Conservation (phyloP, 2,329 filamentous ascomycete species). For the Penicillium psychrosexuale region DNA sequence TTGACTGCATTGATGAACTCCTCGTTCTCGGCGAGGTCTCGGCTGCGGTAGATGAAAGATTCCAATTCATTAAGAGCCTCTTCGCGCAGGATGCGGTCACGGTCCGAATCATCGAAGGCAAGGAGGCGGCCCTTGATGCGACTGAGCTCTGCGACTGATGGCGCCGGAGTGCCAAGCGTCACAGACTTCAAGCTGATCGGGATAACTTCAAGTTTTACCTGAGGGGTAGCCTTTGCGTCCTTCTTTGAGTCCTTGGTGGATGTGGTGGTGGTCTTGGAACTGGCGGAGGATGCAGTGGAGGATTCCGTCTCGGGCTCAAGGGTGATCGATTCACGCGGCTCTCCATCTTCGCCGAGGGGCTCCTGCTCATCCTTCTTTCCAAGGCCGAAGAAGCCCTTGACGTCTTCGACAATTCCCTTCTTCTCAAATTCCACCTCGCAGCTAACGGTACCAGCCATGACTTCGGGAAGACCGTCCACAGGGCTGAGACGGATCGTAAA, state of each 20-base stretch:
- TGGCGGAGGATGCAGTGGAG: conserved; percentile 42
- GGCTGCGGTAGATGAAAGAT: conserved; percentile 82
- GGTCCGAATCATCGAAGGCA: conserved; percentile 83
- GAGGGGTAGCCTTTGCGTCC: conserved; percentile 39
- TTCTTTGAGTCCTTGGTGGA: conserved; percentile 45
- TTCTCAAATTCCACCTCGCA: conserved; percentile 76
- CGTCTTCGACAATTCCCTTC: conserved; percentile 85
- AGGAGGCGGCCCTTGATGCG: conserved; percentile 69
- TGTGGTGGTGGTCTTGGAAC: conserved; percentile 51
- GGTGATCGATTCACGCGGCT: conserved; percentile 48
- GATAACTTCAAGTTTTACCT: conserved; percentile 52
- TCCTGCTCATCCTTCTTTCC: conserved; percentile 85
- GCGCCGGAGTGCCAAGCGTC: conserved; percentile 44
- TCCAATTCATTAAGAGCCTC: conserved; percentile 92
- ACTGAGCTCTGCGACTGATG: conserved; percentile 37
- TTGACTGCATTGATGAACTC: conserved; percentile 71
- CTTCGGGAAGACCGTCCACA: conserved; percentile 74
- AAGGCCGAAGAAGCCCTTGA: conserved; percentile 95
- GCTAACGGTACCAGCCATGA: conserved; percentile 72
- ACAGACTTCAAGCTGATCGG: conserved; percentile 50
- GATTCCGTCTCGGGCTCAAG: conserved; percentile 48
- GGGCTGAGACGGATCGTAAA: conserved; percentile 70
- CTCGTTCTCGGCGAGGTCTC: conserved; percentile 76
- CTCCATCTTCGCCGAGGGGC: conserved; percentile 61
- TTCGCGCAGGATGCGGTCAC: conserved; percentile 70